These are phyloP conservation scores for Colletotrichum eleusines DNA, from an alignment of 2,329 filamentous ascomycete species.

Conservation along the genomic window DNA sequence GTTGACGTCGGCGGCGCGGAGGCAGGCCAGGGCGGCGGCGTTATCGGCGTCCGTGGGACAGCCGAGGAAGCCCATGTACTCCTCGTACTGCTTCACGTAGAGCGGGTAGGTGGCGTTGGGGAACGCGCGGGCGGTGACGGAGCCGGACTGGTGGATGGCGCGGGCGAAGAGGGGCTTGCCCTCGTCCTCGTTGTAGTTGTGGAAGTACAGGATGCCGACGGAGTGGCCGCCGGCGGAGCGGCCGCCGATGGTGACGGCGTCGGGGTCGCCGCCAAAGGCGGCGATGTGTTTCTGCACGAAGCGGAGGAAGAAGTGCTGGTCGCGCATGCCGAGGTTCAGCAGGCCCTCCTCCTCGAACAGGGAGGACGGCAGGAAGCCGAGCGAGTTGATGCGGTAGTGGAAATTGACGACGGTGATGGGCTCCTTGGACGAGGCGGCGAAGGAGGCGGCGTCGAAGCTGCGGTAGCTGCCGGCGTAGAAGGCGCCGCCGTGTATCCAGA, in stretches of 20 bases:
- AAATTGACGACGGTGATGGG: slow-evolving; percentile 73
- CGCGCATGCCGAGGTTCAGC: slow-evolving; percentile 70
- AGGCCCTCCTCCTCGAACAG: slow-evolving; percentile 67
- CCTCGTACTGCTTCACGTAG: slow-evolving; percentile 64
- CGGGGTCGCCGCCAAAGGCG: slow-evolving; percentile 74
- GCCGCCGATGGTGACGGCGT: slow-evolving; percentile 74
- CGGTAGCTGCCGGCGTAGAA: slow-evolving; percentile 51
- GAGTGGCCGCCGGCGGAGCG: slow-evolving; percentile 71
- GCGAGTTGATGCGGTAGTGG: slow-evolving; percentile 73
- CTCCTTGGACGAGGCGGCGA: slow-evolving; percentile 52
- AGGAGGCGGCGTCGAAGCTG: slow-evolving; percentile 53
- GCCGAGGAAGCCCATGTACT: slow-evolving; percentile 63
- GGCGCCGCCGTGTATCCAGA: slow-evolving; percentile 57
- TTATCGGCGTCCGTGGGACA: slow-evolving; percentile 63
- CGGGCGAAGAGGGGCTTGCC: slow-evolving; percentile 73
- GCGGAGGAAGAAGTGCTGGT: slow-evolving; percentile 70
- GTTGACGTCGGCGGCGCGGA: slow-evolving; percentile 60
- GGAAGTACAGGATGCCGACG: slow-evolving; percentile 70
- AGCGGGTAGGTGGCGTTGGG: slow-evolving; percentile 52
- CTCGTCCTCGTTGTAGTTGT: slow-evolving; percentile 71
- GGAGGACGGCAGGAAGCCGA: slow-evolving; percentile 70
- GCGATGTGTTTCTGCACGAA: slow-evolving; percentile 75
- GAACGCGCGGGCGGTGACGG: slow-evolving; percentile 55
- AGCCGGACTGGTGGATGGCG: slow-evolving; percentile 74
- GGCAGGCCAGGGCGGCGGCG: slow-evolving; percentile 67